A percentile compares a stretch with the other conserved stretches of the same genome.
These are phyloP conservation scores for Byssochlamys sp. DNA, from an alignment of 2,329 filamentous ascomycete species.

Conservation along the genomic window DNA sequence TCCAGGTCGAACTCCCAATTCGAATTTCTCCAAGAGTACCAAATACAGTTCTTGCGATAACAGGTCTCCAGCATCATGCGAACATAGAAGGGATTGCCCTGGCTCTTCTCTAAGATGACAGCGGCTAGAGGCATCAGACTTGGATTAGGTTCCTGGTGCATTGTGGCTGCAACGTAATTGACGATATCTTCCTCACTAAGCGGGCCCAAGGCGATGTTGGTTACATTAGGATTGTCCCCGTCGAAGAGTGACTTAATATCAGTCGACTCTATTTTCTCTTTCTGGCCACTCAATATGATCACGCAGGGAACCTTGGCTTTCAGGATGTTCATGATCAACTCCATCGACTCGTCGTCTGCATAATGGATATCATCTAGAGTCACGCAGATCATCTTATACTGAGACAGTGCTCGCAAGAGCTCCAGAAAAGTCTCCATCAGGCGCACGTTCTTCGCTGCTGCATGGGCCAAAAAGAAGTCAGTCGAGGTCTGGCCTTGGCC, in stretches of 20 bases:
- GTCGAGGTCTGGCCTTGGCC: slow-evolving; percentile 27
- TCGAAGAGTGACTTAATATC: slow-evolving; percentile 32
- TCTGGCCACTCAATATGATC: slow-evolving; percentile 66
- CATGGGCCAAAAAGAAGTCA: slow-evolving; percentile 32
- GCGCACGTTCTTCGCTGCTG: slow-evolving; percentile 48
- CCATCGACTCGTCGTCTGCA: slow-evolving; percentile 76
- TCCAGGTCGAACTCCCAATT: slow-evolving; percentile 81
- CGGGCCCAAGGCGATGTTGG: slow-evolving; percentile 61
- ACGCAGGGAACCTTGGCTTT: slow-evolving; percentile 69
- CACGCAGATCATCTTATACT: slow-evolving; percentile 78
- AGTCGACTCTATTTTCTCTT: slow-evolving; percentile 52
- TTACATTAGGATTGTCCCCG: slow-evolving; percentile 49
- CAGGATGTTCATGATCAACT: slow-evolving; percentile 73
- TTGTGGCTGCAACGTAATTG: slow-evolving; percentile 70
- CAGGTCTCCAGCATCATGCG: slow-evolving; percentile 82
- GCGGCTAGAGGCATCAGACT: slow-evolving; percentile 69
- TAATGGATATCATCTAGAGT: slow-evolving; percentile 84
- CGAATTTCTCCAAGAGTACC: slow-evolving; percentile 76
- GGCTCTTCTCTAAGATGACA: slow-evolving; percentile 79
- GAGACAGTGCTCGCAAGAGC: slow-evolving; percentile 68
- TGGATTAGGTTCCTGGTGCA: slow-evolving; percentile 59
- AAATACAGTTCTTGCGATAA: slow-evolving; percentile 77
- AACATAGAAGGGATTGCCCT: slow-evolving; percentile 83
- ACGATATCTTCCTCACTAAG: slow-evolving; percentile 71
- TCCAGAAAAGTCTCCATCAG: slow-evolving; percentile 84